Evolutionary conservation across 2,329 filamentous ascomycete species (phyloP).

Genomic region (Xylaria hypoxylon): DNA sequence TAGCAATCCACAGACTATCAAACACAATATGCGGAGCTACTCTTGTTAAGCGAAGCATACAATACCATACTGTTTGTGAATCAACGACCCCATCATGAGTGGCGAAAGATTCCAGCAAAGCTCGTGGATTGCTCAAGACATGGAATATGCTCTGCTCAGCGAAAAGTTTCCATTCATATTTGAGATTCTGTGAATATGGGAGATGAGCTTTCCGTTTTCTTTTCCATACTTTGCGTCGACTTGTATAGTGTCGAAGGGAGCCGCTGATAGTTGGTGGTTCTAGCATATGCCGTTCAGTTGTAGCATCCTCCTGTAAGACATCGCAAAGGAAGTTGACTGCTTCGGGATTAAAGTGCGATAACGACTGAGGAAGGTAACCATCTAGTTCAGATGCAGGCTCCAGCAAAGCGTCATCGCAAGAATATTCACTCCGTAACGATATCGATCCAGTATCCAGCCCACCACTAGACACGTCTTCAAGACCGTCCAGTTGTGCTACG

Average conservation of each 20-base stretch:
- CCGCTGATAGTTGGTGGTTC: constrained; percentile 54
- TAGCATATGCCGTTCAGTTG: constrained; percentile 61
- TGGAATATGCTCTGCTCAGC: constrained; percentile 74
- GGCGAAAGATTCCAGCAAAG: constrained; percentile 68
- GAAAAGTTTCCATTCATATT: constrained; percentile 68
- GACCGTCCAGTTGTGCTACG: constrained; percentile 42
- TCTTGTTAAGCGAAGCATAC: constrained; percentile 69
- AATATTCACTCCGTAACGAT: constrained; percentile 40
- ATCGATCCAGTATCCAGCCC: constrained; percentile 39
- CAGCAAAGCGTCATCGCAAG: constrained; percentile 34
- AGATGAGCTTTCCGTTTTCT: constrained; percentile 49
- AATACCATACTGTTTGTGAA: constrained; percentile 72
- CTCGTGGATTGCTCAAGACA: constrained; percentile 68
- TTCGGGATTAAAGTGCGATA: constrained; percentile 65
- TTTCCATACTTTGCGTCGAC: constrained; percentile 50
- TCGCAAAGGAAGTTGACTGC: constrained; percentile 71
- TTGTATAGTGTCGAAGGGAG: constrained; percentile 46
- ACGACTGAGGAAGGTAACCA: constrained; percentile 65
- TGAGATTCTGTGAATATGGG: constrained; percentile 51
- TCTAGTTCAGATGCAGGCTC: constrained; percentile 47
- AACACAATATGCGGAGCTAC: constrained; percentile 69
- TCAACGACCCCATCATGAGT: constrained; percentile 65
- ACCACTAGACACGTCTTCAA: constrained; percentile 44
- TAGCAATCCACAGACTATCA: constrained; percentile 73
- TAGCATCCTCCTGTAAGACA: constrained; percentile 67